Base-by-base conservation (phyloP, 176 grass and related monocot genomes). In the Carex pumila region DNA sequence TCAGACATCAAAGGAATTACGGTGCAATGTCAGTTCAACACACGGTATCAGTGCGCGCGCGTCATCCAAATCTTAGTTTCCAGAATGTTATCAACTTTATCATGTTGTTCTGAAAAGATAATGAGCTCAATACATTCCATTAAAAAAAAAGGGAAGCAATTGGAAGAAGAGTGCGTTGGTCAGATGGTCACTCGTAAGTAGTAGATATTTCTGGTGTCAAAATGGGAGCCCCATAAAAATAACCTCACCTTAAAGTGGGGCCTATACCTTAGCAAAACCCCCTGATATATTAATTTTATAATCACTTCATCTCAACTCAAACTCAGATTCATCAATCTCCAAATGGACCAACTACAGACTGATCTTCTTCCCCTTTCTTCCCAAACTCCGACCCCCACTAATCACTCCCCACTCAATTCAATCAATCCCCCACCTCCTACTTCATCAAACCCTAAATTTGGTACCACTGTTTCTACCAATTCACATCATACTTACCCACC, bases 271-370 rank as follows among this genome's bases (percentile, higher is more conserved):
- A 55, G 47, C 13, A 34, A 31, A 47, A 47, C 5, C 25, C 12
- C 79, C 59, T 52, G 39, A 82, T 82, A 53, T 54, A 66, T 17
- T 65, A 67, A 67, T 67, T 34, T 52, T 63, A 82, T 65, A 21
- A 12, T 66, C 58, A 41, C 18, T 82, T 60, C 22, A 31, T 7
- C 47, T 31, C 47, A 76, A 54, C 62, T 65, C 62, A 41, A 12
- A 50, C 32, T 82, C n/a, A 65, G 18, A 66, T 29, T 50, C 39
- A 50, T 66, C 25, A 25, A 25, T 25, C 39, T 82, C n/a, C 80
- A 67, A 21, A 82, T 82, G 80, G 80, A 82, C 39, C 36, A 82
- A 82, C 39, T 30, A 49, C 30, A 67, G 11, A 49, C 61, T 50
- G 9, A 50, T 50, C 61, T 67, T 11, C 80, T 82, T 54, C 84